Evolutionary conservation across 2,329 filamentous ascomycete genomes (phyloP).

Genomic region (Phyllosticta citribraziliensis): DNA sequence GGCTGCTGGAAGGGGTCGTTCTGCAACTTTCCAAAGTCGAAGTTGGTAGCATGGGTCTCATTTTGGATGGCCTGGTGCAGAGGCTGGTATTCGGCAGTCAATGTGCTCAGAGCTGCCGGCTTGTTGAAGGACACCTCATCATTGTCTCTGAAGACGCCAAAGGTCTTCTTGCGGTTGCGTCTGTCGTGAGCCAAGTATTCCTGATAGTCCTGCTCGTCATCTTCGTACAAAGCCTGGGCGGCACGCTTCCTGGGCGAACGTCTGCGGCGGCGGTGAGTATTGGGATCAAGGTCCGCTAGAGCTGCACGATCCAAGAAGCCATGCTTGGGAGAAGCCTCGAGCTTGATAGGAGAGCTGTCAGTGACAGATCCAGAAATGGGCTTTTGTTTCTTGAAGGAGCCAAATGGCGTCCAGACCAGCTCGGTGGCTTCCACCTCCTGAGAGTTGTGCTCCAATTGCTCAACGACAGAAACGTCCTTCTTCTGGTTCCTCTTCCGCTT

Average conservation of each 20-base stretch:
- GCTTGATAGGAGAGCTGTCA: conserved; percentile 26
- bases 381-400: conserved; percentile 32
- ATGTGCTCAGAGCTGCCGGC: conserved; percentile 23
- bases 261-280: conserved; percentile 15
- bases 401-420: conserved; percentile 47
- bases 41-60: background rate
- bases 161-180: conserved; percentile 26
- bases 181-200: conserved; percentile 21
- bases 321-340: conserved; percentile 21
- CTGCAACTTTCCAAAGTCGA: conserved; percentile 16
- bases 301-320: conserved; percentile 18
- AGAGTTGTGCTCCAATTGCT: conserved; percentile 56
- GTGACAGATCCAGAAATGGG: conserved; percentile 36
- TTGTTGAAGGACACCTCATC: conserved; percentile 21
- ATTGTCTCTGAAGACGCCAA: conserved; percentile 35
- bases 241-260: background rate
- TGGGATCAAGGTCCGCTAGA: conserved; percentile 24
- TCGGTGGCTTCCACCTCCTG: conserved; percentile 54
- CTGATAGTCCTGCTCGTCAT: conserved; percentile 23
- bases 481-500: conserved; percentile 68
- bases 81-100: conserved; percentile 21
- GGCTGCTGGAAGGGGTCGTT: conserved; percentile 17
- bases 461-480: conserved; percentile 62
- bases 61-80: background rate
- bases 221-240: conserved; percentile 4